These are phyloP conservation scores for Cucurbita pepo DNA, from an alignment of 306 rosid genomes.

Conservation along the genomic window DNA sequence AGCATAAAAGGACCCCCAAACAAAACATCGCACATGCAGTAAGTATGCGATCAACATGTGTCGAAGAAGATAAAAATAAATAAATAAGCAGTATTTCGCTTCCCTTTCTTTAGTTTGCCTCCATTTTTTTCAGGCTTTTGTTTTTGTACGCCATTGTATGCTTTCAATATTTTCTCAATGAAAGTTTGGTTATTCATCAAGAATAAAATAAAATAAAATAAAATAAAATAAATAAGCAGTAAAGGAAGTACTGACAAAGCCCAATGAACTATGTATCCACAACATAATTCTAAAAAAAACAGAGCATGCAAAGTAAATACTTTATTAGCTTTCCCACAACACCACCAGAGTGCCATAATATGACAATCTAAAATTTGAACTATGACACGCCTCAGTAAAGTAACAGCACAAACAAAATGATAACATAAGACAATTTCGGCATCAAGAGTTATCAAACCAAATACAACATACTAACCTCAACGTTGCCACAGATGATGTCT, in stretches of 20 bases:
- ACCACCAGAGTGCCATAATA: not conserved
- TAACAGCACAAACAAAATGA: not conserved
- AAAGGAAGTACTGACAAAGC: not conserved
- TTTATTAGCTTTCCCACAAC: not conserved
- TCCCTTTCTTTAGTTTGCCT: too few species aligned
- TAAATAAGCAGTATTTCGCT: not conserved
- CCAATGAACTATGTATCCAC: not conserved
- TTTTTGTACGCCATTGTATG: too few species aligned
- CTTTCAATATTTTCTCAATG: too few species aligned
- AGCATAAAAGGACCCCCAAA: not conserved
- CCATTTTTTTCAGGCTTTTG: too few species aligned
- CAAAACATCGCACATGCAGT: not conserved
- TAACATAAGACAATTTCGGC: not conserved
- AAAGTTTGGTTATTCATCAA: too few species aligned
- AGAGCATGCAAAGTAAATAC: not conserved
- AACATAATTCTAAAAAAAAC: not conserved
- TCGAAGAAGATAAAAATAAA: not conserved
- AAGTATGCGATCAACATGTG: not conserved
- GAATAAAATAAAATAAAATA: too few species aligned
- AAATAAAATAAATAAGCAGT: not conserved
- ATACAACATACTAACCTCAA: constrained; percentile 30
- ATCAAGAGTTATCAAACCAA: not conserved
- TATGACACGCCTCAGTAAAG: not conserved
- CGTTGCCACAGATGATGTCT: constrained; percentile 39
- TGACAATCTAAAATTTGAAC: not conserved